Conservation (phyloP, 1,284 basidiomycete species). For the Naganishia albida region DNA sequence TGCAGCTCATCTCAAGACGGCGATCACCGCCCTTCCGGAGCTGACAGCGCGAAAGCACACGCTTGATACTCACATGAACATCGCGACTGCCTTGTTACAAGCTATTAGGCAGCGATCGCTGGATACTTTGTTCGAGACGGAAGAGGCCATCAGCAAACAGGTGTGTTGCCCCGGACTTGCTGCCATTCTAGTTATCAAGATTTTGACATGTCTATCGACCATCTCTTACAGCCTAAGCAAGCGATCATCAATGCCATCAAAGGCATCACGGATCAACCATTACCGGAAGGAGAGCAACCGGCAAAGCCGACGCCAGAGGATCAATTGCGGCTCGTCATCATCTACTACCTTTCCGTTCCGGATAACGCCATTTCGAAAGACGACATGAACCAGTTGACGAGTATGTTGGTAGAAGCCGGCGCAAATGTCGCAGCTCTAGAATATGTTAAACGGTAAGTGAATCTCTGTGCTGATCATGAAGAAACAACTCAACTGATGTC, state of each 20-base stretch:
- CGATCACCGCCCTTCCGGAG: constrained; percentile 97
- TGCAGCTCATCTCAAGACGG: constrained; percentile 92
- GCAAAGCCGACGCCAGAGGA: constrained; percentile 66
- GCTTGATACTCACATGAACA: constrained; percentile 99
- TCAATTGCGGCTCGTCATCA: constrained; percentile 88
- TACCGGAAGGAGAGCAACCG: constrained; percentile 60
- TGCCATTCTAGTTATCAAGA: not conserved
- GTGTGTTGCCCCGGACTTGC: constrained; percentile 52
- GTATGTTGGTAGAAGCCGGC: constrained; percentile 76
- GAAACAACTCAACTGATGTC: not conserved
- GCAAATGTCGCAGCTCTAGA: constrained; percentile 83
- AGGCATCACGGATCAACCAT: constrained; percentile 60
- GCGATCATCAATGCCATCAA: constrained; percentile 76
- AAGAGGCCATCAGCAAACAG: constrained; percentile 85
- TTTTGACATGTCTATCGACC: not conserved
- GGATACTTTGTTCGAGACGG: constrained; percentile 94
- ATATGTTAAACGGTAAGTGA: constrained; percentile 76
- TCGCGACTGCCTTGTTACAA: constrained; percentile 91
- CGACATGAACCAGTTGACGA: constrained; percentile 83
- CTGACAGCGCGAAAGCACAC: constrained; percentile 94
- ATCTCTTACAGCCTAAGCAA: constrained; percentile 63
- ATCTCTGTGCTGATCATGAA: not conserved
- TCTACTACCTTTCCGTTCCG: constrained; percentile 86
- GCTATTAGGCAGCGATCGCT: constrained; percentile 94
- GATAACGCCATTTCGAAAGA: constrained; percentile 79